These are phyloP conservation scores for Naumovozyma castellii DNA, from an alignment of 805 yeast genomes.

Conservation along the genomic window DNA sequence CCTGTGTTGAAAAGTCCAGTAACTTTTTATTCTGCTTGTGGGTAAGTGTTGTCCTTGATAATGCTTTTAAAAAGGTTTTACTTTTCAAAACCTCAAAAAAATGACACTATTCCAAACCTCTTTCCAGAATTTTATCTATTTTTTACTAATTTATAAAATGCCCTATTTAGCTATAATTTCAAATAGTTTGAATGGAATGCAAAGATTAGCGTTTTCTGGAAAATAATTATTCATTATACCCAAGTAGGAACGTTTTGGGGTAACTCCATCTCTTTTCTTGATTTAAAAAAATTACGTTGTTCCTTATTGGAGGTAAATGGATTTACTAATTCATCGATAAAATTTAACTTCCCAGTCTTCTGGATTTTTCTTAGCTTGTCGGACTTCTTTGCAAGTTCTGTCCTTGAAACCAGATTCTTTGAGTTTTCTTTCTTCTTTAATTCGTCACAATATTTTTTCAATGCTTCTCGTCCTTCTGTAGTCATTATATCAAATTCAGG, in stretches of 20 bases:
- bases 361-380: neutral
- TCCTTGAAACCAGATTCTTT: neutral
- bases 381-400: neutral
- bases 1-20: too few relatives aligned
- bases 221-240: neutral
- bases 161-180: too few relatives aligned
- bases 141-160: too few relatives aligned
- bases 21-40: too few relatives aligned
- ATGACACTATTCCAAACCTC: too few relatives aligned
- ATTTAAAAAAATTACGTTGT: too few relatives aligned
- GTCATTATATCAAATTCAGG: slow-evolving; percentile 8
- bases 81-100: too few relatives aligned
- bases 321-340: neutral
- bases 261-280: neutral
- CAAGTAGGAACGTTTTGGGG: neutral
- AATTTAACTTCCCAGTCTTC: neutral
- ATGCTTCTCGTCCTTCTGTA: slow-evolving; percentile 5
- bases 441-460: slow-evolving; percentile 4
- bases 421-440: neutral
- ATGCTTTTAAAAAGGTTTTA: too few relatives aligned
- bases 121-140: too few relatives aligned
- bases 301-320: neutral
- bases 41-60: too few relatives aligned
- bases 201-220: too few relatives aligned
- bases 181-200: too few relatives aligned